Evolutionary conservation across 306 rosid species (phyloP), one percentile per base, ranked within the genome.

Genomic region (Cicer arietinum): DNA sequence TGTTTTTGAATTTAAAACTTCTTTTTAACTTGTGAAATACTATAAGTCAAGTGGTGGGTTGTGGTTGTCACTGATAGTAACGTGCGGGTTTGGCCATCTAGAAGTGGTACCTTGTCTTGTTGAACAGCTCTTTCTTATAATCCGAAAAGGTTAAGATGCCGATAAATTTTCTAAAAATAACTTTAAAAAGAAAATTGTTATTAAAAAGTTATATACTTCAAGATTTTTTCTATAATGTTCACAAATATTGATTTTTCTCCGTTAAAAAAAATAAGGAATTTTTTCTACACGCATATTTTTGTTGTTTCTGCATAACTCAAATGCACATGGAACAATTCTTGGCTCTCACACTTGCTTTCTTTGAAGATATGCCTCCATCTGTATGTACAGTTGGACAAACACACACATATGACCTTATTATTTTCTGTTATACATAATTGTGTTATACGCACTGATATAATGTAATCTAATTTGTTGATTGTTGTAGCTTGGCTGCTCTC

Each of bases 401-500:
- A 13, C 11, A 35, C 20, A 37, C 20, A 10, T 7, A 35, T 37
- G 20, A 60, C 17, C 11, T 64, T 42, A 16, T 6, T 64, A 17
- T 12, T 62, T 62, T 40, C 30, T 4, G 37, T 30, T 30, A 30
- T 22, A 22, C 30, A 22, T 25, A 25, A 25, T 25, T 46, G 16
- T 53, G 25, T 51, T 50, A 16, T 14, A 22, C n/a, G 8, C 18
- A 65, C 7, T 8, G 40, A 71, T 75, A 10, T 66, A 61, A 64
- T 72, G 41, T 66, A 20, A 43, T 67, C 8, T 65, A 53, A 64
- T 77, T 12, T 53, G 43, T 72, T 76, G 46, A 16, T 56, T 77
- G 63, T 56, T 87, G 82, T 85, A 94, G 98, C 73, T 85, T 94
- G 95, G 98, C 98, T 88, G 98, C 94, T 77, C 81, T 94, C 61